Conservation (phyloP, 2,329 filamentous ascomycete species). For the Periconia sp. region DNA sequence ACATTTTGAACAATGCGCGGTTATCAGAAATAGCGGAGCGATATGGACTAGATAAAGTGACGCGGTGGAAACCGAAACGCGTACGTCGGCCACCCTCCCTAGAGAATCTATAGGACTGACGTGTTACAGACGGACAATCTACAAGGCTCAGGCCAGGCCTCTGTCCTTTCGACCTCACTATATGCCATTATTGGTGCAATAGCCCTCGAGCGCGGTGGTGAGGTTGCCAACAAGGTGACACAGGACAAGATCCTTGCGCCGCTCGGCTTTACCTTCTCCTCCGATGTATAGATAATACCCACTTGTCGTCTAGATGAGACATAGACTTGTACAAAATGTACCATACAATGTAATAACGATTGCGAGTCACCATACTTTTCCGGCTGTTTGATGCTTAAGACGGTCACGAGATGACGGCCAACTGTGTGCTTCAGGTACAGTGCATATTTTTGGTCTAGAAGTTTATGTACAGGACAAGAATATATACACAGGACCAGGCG, state of each 20-base stretch:
- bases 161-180: slow-evolving; percentile 77
- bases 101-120: slow-evolving; percentile 9
- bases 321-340: too few relatives aligned
- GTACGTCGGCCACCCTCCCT: slow-evolving; percentile 58
- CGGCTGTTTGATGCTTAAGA: too few relatives aligned
- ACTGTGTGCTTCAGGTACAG: too few relatives aligned
- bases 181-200: slow-evolving; percentile 89
- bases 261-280: slow-evolving; percentile 38
- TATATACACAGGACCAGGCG: too few relatives aligned
- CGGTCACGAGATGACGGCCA: too few relatives aligned
- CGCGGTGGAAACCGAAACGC: slow-evolving; percentile 87
- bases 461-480: too few relatives aligned
- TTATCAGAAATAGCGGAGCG: slow-evolving; percentile 71
- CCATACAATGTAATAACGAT: too few relatives aligned
- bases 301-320: too few relatives aligned
- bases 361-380: too few relatives aligned
- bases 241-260: slow-evolving; percentile 75
- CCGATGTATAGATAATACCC: too few relatives aligned
- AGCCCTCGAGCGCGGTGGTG: slow-evolving; percentile 84
- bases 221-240: slow-evolving; percentile 75
- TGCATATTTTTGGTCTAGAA: too few relatives aligned
- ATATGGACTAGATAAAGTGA: slow-evolving; percentile 74
- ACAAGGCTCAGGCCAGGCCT: slow-evolving; percentile 72
- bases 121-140: slow-evolving; percentile 67
- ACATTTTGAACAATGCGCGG: slow-evolving; percentile 68